Conservation (phyloP, 2,329 filamentous ascomycete genomes). For the Alternaria tenuissima region DNA sequence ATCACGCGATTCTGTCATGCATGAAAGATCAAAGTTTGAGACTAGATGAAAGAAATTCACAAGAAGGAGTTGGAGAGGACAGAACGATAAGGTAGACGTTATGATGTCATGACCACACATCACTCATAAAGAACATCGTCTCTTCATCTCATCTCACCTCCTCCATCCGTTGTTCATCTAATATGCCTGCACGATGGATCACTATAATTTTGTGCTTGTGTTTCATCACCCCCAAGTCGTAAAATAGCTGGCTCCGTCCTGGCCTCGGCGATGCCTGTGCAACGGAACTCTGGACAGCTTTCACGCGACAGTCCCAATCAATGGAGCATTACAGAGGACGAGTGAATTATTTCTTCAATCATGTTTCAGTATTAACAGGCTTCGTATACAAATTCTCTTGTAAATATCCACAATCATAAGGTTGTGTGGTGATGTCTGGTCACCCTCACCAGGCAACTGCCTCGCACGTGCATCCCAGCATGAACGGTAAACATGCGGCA, state of each 20-base stretch:
- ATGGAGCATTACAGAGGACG: background rate
- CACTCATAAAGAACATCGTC: background rate
- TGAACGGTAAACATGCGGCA: background rate
- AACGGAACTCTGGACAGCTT: background rate
- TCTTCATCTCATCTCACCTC: background rate
- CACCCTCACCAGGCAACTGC: background rate
- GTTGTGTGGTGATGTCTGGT: background rate
- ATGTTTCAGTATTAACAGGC: too few species aligned
- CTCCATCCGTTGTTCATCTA: rapidly evolving
- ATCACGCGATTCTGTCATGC: too few species aligned
- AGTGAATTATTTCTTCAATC: background rate
- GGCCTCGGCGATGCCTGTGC: background rate
- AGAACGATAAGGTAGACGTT: too few species aligned
- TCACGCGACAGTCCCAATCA: background rate
- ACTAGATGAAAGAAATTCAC: too few species aligned
- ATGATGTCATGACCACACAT: background rate
- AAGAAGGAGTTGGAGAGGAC: background rate
- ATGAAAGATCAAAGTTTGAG: too few species aligned
- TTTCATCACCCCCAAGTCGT: background rate
- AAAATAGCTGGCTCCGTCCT: background rate
- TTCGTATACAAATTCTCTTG: background rate
- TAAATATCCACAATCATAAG: background rate
- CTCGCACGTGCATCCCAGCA: background rate
- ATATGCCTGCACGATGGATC: rapidly evolving
- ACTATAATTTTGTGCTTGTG: rapidly evolving